A percentile compares a stretch with the other conserved stretches of the same genome.
Conservation (phyloP, 2,329 filamentous ascomycete species). For the Exophiala dermatitidis region DNA sequence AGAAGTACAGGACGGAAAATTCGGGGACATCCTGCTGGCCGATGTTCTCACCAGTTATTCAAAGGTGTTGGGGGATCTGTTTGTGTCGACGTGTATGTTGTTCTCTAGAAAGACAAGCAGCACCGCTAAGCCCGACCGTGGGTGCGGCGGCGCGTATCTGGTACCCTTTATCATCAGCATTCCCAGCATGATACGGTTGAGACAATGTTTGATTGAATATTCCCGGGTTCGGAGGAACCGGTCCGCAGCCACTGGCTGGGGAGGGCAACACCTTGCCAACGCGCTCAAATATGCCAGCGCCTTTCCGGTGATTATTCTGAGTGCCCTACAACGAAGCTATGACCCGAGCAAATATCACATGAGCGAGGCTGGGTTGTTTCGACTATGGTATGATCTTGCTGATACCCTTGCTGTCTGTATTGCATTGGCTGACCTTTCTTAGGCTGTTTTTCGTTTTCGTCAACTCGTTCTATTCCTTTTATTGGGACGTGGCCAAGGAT, state of each 20-base stretch:
- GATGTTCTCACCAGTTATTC: constrained; percentile 94
- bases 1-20: constrained; percentile 80
- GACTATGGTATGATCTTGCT: constrained; percentile 44
- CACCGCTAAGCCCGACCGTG: constrained; percentile 71
- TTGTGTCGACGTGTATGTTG: constrained; percentile 88
- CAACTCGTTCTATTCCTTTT: constrained; percentile 94
- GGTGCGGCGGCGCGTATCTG: constrained; percentile 68
- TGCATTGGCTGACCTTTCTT: constrained; percentile 10
- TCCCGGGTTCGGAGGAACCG: constrained; percentile 56
- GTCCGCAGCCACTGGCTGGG: constrained; percentile 54
- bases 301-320: constrained; percentile 82
- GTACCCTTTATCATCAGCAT: constrained; percentile 79
- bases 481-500: constrained; percentile 94
- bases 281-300: constrained; percentile 90
- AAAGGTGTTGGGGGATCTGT: constrained; percentile 83
- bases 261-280: constrained; percentile 84
- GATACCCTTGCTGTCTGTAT: background rate
- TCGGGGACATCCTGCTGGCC: constrained; percentile 86
- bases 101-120: constrained; percentile 63
- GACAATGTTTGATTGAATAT: constrained; percentile 89
- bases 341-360: constrained; percentile 46
- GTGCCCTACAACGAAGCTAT: constrained; percentile 62
- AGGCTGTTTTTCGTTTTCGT: constrained; percentile 69
- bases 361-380: constrained; percentile 50
- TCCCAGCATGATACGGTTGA: constrained; percentile 76